Conservation (phyloP, 2,329 filamentous ascomycete species). For the Lithohypha guttulata region DNA sequence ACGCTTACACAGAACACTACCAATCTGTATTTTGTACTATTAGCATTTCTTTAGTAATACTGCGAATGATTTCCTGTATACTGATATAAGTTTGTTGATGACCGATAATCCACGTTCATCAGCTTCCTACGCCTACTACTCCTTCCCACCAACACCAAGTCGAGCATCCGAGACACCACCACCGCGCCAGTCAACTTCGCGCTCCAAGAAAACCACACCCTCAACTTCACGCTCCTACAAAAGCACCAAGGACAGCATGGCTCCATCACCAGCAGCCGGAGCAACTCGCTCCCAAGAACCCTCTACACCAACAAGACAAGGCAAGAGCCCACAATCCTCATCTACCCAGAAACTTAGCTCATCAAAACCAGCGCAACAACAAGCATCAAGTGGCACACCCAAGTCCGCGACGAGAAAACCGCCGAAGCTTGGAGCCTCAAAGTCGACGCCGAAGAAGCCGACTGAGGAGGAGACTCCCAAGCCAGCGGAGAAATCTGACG, state of each 20-base stretch:
- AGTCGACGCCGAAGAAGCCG: slow-evolving; percentile 17
- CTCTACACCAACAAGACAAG: slow-evolving; percentile 23
- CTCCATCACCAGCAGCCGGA: slow-evolving; percentile 20
- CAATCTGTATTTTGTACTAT: slow-evolving; percentile 5
- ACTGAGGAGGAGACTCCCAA: slow-evolving; percentile 13
- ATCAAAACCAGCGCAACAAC: slow-evolving; percentile 11
- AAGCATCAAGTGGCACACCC: slow-evolving; percentile 8
- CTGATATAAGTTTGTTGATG: slow-evolving; percentile 3
- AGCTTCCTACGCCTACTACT: slow-evolving; percentile 23
- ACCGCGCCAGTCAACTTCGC: neutral
- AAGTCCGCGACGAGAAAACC: slow-evolving; percentile 16
- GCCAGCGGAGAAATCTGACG: too few relatives aligned
- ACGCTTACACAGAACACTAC: neutral
- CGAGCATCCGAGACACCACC: slow-evolving; percentile 5
- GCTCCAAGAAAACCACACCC: slow-evolving; percentile 5
- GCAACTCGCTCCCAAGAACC: slow-evolving; percentile 15
- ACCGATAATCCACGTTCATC: slow-evolving; percentile 18
- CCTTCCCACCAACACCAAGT: slow-evolving; percentile 13
- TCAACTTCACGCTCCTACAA: slow-evolving; percentile 15
- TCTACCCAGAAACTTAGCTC: slow-evolving; percentile 21
- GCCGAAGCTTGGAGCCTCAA: slow-evolving; percentile 21
- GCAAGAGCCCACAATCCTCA: slow-evolving; percentile 22
- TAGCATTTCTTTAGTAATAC: slow-evolving; percentile 4
- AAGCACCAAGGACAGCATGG: slow-evolving; percentile 20
- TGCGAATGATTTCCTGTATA: slow-evolving; percentile 2